Conservation (phyloP, 257 asterid genomes). For the Solanum gandarillasii region DNA sequence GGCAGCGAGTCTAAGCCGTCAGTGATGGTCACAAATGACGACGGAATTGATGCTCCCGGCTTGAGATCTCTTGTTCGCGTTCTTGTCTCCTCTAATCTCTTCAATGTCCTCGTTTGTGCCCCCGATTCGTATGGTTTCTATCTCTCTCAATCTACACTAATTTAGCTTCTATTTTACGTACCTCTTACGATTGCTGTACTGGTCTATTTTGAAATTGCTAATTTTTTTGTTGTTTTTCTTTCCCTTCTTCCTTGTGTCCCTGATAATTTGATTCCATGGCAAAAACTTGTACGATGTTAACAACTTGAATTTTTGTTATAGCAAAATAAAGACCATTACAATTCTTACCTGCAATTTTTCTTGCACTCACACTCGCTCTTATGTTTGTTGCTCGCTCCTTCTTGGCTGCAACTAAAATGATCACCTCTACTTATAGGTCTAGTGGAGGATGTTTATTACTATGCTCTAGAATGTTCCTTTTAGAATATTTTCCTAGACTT, state of each 20-base stretch:
- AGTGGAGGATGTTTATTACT: not conserved
- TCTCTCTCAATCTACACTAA: not conserved
- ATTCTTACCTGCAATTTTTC: not conserved
- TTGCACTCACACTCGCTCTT: not conserved
- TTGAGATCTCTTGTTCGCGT: constrained; percentile 59
- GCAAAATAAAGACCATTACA: not conserved
- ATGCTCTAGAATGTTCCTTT: not conserved
- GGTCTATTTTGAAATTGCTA: not conserved
- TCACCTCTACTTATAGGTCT: not conserved
- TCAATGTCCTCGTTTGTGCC: constrained; percentile 73
- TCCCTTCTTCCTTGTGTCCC: too few relatives aligned
- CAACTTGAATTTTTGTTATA: too few relatives aligned
- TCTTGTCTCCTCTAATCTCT: constrained; percentile 66
- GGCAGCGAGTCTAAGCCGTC: not conserved
- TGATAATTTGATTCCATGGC: not conserved
- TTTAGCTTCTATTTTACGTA: not conserved
- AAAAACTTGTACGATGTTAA: not conserved
- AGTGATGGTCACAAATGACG: constrained; percentile 46
- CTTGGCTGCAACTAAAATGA: not conserved
- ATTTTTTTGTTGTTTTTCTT: too few relatives aligned
- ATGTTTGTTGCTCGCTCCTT: not conserved
- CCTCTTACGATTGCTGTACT: not conserved
- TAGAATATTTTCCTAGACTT: not conserved
- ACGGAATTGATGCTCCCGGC: constrained; percentile 90
- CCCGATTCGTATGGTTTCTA: constrained; percentile 51